These are phyloP conservation scores for Daucus carota DNA, from an alignment of 129 eudicot species.

Conservation along the genomic window DH1_v3.0 NC_030381.2:34446001-34446500, in stretches of 20 bases:
- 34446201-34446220: background rate
- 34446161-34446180: background rate
- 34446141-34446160: conserved; percentile 64
- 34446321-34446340: background rate
- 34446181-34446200: background rate
- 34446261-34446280: background rate
- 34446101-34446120: conserved; percentile 94
- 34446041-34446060: conserved; percentile 90
- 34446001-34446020: conserved; percentile 99
- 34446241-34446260: background rate
- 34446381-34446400: background rate
- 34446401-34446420: background rate
- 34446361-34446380: background rate
- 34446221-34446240: too few species aligned
- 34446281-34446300: background rate
- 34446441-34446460: background rate
- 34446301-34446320: background rate
- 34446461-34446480: background rate
- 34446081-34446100: conserved; percentile 92
- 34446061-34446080: conserved; percentile 89
- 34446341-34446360: background rate
- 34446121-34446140: conserved; percentile 99
- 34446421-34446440: background rate
- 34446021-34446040: conserved; percentile 94
- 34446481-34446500: too few species aligned